phyloP scores from a whole-genome alignment of 768 basidiomycete species.

The Tricholoma sp. region DNA sequence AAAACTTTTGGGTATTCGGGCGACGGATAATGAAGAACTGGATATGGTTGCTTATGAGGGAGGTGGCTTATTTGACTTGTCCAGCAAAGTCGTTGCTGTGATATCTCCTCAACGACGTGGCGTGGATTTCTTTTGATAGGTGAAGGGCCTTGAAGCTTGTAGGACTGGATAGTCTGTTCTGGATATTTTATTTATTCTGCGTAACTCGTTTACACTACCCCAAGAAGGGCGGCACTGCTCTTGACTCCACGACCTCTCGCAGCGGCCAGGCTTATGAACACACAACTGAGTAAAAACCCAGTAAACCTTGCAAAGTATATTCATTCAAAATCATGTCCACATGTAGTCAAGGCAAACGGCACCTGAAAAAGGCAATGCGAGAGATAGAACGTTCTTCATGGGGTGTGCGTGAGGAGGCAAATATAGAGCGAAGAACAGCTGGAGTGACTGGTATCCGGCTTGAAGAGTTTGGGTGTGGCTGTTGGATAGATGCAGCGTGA shows the following conservation, averaged over 20 bases:
- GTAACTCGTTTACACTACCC: constrained; percentile 41
- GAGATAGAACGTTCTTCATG: constrained; percentile 82
- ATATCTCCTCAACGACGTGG: constrained; percentile 44
- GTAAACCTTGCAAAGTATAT: constrained; percentile 49
- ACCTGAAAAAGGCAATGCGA: constrained; percentile 85
- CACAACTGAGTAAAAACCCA: constrained; percentile 77
- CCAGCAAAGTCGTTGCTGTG: constrained; percentile 51
- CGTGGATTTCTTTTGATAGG: constrained; percentile 46
- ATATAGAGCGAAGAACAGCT: constrained; percentile 75
- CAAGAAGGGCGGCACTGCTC: constrained; percentile 60
- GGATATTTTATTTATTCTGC: constrained; percentile 28
- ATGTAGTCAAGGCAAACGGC: constrained; percentile 10
- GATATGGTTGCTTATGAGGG: constrained; percentile 62
- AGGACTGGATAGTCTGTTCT: constrained; percentile 17
- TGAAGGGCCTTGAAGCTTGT: background rate
- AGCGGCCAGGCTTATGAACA: constrained; percentile 72
- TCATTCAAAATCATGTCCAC: background rate
- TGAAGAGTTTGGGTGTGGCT: constrained; percentile 38
- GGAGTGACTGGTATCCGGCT: constrained; percentile 81
- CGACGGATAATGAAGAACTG: constrained; percentile 33
- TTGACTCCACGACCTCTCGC: constrained; percentile 66
- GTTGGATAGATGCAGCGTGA: constrained; percentile 27
- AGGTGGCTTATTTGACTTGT: constrained; percentile 50
- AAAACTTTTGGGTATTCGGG: constrained; percentile 32
- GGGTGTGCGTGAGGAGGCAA: constrained; percentile 77